Base-by-base conservation (phyloP, 441 rosid species). In the Theobroma grandiflorum region DNA sequence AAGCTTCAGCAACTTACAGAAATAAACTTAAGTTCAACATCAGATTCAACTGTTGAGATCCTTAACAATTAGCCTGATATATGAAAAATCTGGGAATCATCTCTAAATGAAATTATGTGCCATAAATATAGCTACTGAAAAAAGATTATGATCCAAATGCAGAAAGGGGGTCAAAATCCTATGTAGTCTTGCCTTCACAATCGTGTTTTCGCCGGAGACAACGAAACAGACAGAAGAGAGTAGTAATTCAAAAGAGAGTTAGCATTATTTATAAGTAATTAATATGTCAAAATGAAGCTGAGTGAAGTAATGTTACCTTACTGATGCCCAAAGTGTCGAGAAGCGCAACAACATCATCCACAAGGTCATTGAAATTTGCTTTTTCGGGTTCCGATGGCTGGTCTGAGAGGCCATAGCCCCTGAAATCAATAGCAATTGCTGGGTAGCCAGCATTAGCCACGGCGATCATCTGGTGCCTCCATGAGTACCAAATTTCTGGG, bases 401-500 rank as follows among this genome's bases (percentile, higher is more conserved):
- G 62, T 91, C 93, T 8, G 92, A 90, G 2, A 88, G 77, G 20
- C 92, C 91, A 35, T 88, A 88, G 1, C 93, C 91, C 80, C 90
- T 85, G 43, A 58, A 86, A 79, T 91, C 90, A 6, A 88, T 87
- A 6, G 90, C 91, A 1, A 90, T 79, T 0, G 90, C 88, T n/a
- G 90, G 87, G 84, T 65, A 89, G 2, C 93, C 91, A 2, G 87
- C 81, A 0, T 64, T 70, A 6, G 91, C 91, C 1, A 86, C 77
- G 14, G 90, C 91, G 57, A 87, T 26, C 91, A 90, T 90, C 84
- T 89, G 92, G 85, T 91, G 83, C 58, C 90, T 83, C 91, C 91
- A 92, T 0, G 92, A 81, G 85, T 90, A 92, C 91, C 92, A 90
- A 53, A 89, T 87, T 80, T 90, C 91, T 2, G 91, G 93, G 82